These are phyloP conservation scores for Chlorella sp. DNA, from an alignment of 139 green algal species.

Conservation along the genomic window DNA sequence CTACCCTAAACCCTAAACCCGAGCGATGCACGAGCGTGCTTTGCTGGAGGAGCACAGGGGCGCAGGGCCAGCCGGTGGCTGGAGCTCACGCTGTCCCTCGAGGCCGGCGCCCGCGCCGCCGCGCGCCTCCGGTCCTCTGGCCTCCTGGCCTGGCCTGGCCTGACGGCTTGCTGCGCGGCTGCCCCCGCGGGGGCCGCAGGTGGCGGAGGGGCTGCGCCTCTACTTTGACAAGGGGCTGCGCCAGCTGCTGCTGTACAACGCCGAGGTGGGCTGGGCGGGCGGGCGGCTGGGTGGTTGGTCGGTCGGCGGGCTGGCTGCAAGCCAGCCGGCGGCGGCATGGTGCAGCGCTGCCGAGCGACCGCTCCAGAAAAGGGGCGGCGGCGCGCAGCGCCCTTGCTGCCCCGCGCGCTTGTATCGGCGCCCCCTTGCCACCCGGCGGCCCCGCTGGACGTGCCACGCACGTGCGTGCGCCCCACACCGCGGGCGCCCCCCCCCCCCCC, in stretches of 20 bases:
- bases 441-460: no score
- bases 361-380: no score
- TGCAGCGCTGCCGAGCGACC: no score
- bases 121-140: background rate
- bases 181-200: conserved; percentile 36
- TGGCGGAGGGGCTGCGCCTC: conserved; percentile 57
- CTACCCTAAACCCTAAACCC: background rate
- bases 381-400: no score
- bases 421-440: no score
- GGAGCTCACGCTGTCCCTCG: background rate
- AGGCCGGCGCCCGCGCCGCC: background rate
- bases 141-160: background rate
- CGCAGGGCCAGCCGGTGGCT: background rate
- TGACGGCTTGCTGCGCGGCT: no score
- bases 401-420: no score
- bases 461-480: no score
- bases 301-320: no score
- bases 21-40: background rate
- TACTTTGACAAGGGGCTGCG: conserved; percentile 88
- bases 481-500: no score
- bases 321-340: no score
- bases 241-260: conserved; percentile 79
- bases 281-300: conserved; percentile 9
- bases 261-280: conserved; percentile 51
- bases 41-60: background rate